phyloP scores from a whole-genome alignment of 208 protist species.

The Trichomonas vaginalis region DNA sequence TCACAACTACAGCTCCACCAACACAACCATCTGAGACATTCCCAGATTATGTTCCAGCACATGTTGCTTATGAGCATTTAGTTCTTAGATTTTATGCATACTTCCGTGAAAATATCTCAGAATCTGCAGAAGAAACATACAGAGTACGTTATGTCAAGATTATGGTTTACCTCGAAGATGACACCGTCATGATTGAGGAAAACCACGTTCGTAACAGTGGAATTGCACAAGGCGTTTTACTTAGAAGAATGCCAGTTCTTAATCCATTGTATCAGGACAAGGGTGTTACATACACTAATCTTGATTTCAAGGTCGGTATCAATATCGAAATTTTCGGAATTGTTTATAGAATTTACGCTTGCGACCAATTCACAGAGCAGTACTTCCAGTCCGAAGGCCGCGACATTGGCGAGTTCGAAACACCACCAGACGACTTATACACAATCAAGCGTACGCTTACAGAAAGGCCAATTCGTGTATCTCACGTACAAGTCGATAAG shows the following conservation, averaged over 20 bases:
- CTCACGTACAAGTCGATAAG: background rate
- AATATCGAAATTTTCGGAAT: background rate
- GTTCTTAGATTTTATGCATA: conserved; percentile 81
- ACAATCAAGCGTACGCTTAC: background rate
- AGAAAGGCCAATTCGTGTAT: background rate
- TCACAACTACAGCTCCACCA: background rate
- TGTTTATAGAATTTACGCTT: background rate
- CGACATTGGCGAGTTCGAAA: background rate
- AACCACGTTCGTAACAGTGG: conserved; percentile 68
- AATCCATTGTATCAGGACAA: background rate
- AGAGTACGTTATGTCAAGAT: conserved; percentile 70
- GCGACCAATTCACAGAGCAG: background rate
- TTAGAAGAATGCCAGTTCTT: conserved; percentile 45
- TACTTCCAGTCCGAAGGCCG: background rate
- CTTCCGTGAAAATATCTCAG: conserved; percentile 69
- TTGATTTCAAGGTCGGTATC: background rate
- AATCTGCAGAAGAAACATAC: conserved; percentile 58
- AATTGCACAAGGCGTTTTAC: conserved; percentile 59
- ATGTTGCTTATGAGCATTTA: conserved; percentile 15
- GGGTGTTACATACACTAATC: background rate
- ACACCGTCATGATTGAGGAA: conserved; percentile 70
- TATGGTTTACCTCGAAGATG: conserved; percentile 72
- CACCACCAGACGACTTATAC: background rate
- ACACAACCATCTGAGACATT: background rate
- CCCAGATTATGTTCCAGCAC: conserved; percentile 2